Evolutionary conservation across 352 stramenopile species (phyloP), one percentile per base, ranked within the genome.

Genomic region (Phytophthora foliorum): DNA sequence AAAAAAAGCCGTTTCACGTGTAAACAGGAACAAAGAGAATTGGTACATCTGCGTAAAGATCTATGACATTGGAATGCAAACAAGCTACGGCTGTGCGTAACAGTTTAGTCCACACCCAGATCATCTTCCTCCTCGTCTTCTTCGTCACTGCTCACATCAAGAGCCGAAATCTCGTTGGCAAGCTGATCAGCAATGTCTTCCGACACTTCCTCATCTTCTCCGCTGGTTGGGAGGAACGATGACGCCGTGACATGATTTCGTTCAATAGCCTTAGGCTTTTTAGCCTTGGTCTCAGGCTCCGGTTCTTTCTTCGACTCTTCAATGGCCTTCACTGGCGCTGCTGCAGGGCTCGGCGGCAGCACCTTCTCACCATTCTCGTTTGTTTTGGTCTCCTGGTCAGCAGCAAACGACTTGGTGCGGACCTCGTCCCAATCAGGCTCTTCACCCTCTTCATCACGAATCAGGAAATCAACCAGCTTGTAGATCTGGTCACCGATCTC

Each of bases 401-500:
- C 68, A 27, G 80, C 77, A 39, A 92, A 86, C 8, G 85, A 84
- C 63, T 94, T 84, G 14, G 84, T 24, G 54, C 86, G 85, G 7
- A 96, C 72, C 11, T 88, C 82, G 53, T 94, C 73, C 88, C 86
- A 96, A 59, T 96, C 88, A 21, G 88, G 88, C 52, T 94, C 88
- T 38, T 94, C 88, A 7, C 88, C 88, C 41, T 94, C 88, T 82
- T 96, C 88, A 31, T 96, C 88, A 48, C 88, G 88, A 57, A 96
- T 96, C 31, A 96, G 54, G 44, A 96, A 94, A 57, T 94, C 88
- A 11, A 96, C 88, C 32, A 96, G 84, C 65, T 96, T 96, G 80
- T 96, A 96, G 50, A 96, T 94, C 57, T 94, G 85, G 52, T 96
- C 88, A 14, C 88, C 83, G 54, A 96, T 82, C 48, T 94, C 86